Evolutionary conservation across 208 protist genomes (phyloP), one percentile per base, ranked within the genome.

Genomic region (Leishmania tropica): DNA sequence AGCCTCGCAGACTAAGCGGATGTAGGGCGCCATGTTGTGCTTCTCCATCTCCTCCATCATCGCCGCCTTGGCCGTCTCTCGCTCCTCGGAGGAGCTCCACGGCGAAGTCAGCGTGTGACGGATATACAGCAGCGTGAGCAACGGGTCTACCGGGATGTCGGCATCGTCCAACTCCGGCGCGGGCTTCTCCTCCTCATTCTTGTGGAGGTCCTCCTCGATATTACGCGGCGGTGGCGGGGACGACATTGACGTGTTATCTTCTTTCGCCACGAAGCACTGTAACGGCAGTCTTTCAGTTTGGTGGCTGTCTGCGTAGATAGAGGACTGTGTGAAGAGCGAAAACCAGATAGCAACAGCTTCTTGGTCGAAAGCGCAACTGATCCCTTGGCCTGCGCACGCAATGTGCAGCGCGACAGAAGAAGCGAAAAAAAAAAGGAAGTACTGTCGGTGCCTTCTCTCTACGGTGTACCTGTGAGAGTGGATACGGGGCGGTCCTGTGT

Each of bases 1-100:
- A 15, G 87, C 88, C 58, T 98, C 94, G 37, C 84, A 88, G 24
- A 98, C 81, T 51, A 95, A 85, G 64, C 96, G 93, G 48, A 97
- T 89, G 81, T 98, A 97, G 42, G 96, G 97, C 2, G 87, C 94
- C 96, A 97, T 97, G 79, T 97, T 90, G 88, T 98, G 90, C 74
- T 86, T 83, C 74, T 89, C 74, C 72, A 95, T 91, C 81, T 96
- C 92, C 68, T 83, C 84, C 68, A 95, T 81, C 79, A 98, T 96
- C 47, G 85, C 86, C 51, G 84, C 81, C 84, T 93, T 90, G 62
- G 92, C 94, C 56, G 86, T 88, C 78, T 96, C 92, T 28, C 93
- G 92, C 76, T 94, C 90, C 70, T 93, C 90, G 1, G 85, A 87
- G 71, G 90, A 89, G 81, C 87, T 93, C 86, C 92, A 92, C 84